Percentiles rank a stretch among this genome's conserved stretches.
phyloP scores from a whole-genome alignment of 2,329 filamentous ascomycete genomes.

The Juglanconis sp. region DNA sequence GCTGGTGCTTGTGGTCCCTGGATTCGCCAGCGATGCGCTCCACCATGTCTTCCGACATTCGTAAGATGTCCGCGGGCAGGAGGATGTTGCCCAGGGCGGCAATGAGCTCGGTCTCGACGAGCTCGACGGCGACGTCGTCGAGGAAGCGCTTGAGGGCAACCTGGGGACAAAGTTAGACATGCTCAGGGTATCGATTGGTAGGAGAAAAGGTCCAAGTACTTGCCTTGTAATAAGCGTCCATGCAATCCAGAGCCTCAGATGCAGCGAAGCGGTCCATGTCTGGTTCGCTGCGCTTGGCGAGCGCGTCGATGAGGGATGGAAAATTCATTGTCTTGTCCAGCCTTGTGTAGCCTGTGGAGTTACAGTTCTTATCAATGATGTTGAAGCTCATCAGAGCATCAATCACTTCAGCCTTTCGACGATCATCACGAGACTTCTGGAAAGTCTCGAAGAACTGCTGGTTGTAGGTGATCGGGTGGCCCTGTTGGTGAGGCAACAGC shows the following conservation, averaged over 20 bases:
- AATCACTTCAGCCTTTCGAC: background rate
- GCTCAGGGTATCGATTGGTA: background rate
- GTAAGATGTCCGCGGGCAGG: constrained; percentile 34
- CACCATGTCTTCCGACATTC: constrained; percentile 34
- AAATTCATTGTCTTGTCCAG: background rate
- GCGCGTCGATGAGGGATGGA: background rate
- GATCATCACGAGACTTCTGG: constrained; percentile 25
- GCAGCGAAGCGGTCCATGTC: constrained; percentile 28
- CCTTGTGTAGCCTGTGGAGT: no score
- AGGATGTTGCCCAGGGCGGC: constrained; percentile 34
- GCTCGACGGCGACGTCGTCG: constrained; percentile 40
- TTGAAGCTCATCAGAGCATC: background rate
- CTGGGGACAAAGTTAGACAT: constrained; percentile 23
- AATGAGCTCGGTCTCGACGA: constrained; percentile 39
- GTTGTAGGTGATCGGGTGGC: constrained; percentile 54
- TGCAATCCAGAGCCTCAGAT: constrained; percentile 30
- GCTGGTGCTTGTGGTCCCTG: constrained; percentile 31
- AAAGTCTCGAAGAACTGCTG: constrained; percentile 40
- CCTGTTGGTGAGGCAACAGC: constrained; percentile 30
- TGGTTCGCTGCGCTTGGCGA: constrained; percentile 15
- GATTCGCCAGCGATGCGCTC: constrained; percentile 39
- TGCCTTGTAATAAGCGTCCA: constrained; percentile 35
- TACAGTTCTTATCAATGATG: background rate
- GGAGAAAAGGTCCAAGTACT: constrained; percentile 3
- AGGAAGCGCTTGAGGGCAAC: constrained; percentile 42